Base-by-base conservation (phyloP, 306 rosid genomes). In the Glycine tomentella region DNA sequence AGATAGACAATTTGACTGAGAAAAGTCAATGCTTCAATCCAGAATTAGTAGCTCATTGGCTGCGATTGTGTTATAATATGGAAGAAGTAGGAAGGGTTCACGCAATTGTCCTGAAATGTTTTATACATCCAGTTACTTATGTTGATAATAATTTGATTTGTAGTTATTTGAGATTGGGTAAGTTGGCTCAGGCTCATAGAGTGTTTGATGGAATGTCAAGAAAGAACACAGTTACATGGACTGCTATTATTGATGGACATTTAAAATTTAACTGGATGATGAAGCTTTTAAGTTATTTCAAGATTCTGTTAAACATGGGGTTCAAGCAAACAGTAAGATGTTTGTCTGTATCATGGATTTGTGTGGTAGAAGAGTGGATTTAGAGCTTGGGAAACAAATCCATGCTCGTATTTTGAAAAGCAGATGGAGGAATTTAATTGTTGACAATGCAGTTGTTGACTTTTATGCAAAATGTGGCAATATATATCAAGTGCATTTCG, bases 231-330 rank as follows among this genome's bases (percentile, higher is more conserved):
- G 95, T 95, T 82, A 84, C 97, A 45, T 95, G 99, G 99, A 91
- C 97, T 25, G 97, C 97, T 40, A 71, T 95, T 64, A 91, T 95
- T 74, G 83, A 95, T 72, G 97, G 97, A 61, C 90, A 92, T 85
- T 76, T 89, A 70, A 86, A 77, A 57, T 77, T 78, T 40, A 88
- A 90, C 56, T 84, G 69, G 88, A 90, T 25, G 95, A 83, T 16
- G 95, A 91, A 80, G 97, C 95, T 62, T 86, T 90, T 57, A 63
- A 84, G 44, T 81, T 95, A 81, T 92, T 91, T 76, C 6, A 9
- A 15, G 89, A 85, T 79, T 88, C 94, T 13, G 70, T 87, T 34
- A 75, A 68, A 42, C 81, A 61, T 2, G 85, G 85, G 77, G 87
- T 90, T 75, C 91, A 14, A 40, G 86, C 89, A 3, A 95, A 95